Base-by-base conservation (phyloP, 768 basidiomycete species). In the Mycena rebaudengoi region DNA sequence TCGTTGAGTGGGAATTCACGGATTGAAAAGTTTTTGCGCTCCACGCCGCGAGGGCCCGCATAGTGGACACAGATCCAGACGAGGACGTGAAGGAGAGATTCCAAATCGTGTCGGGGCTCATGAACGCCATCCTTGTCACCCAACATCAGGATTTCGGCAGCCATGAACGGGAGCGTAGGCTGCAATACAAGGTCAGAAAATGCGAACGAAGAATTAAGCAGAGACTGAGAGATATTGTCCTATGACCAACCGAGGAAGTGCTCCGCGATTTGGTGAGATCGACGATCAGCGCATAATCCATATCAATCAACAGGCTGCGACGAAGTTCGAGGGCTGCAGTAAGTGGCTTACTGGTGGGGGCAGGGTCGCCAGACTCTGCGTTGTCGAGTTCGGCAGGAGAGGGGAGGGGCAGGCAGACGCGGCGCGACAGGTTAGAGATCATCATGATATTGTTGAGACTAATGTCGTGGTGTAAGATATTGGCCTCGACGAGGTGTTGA, bases 11-110 rank as follows among this genome's bases (percentile, higher is more conserved):
- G 7, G 2, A 53, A 48, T 1, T 49, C 7, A 30, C 32, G 10
- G 45, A 62, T 62, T 45, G 54, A 37, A 26, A 62, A 62, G 32
- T 62, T 54, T 32, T 62, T 43, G n/a, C 52, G 60, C n/a, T 62
- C 60, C 20, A 39, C 52, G n/a, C 41, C 20, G 7, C 23, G 10
- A 2, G 61, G 61, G 6, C 61, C 61, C 1, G 52, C 53, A 14
- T 62, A 55, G 25, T 62, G 61, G 3, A 41, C 4, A 12, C 52
- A 56, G 30, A 62, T 35, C 60, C 60, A 62, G 45, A 62, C 41
- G 4, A 62, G 45, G 1, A 62, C 60, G n/a, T 62, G 55, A 20
- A 62, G 45, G 7, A 62, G 14, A 1, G 60, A 62, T 39, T 62
- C 60, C 6, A 62, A 45, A 16, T 62, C 60, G 33, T 62, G 60